These are phyloP conservation scores for Citeromyces matritensis DNA, from an alignment of 805 yeast species.

Conservation along the genomic window DNA sequence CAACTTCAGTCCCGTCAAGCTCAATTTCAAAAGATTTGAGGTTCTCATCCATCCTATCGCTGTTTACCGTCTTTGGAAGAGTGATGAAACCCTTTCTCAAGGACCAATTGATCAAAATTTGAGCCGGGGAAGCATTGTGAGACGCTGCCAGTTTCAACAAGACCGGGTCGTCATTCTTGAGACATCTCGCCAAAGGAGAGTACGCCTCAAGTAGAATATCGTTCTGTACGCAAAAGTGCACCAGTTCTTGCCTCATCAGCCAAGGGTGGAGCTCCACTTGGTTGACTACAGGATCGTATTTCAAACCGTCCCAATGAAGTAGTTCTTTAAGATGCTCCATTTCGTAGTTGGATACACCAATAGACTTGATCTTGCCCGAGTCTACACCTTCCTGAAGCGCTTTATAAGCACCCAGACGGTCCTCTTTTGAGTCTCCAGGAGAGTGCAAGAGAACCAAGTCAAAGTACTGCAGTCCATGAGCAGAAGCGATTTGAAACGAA, in stretches of 20 bases:
- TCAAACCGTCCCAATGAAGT: conserved; percentile 36
- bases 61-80: conserved; percentile 48
- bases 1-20: conserved; percentile 23
- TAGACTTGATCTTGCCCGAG: conserved; percentile 42
- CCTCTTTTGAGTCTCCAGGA: conserved; percentile 30
- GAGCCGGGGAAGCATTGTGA: conserved; percentile 37
- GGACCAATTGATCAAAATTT: conserved; percentile 61
- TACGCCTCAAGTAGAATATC: conserved; percentile 58
- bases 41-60: conserved; percentile 36
- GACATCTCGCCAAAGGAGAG: conserved; percentile 60
- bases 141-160: conserved; percentile 32
- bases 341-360: too few species aligned
- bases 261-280: too few species aligned
- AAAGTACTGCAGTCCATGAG: conserved; percentile 44
- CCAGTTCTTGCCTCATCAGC: conserved; percentile 53
- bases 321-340: conserved; percentile 43
- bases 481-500: conserved; percentile 33
- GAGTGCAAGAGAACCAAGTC: conserved; percentile 58
- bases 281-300: conserved; percentile 53
- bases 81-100: conserved; percentile 58
- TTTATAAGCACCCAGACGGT: conserved; percentile 48
- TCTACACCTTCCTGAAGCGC: conserved; percentile 65
- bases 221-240: conserved; percentile 39
- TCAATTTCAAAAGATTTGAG: conserved; percentile 36
- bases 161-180: conserved; percentile 36